Evolutionary conservation across 306 rosid genomes (phyloP), one percentile per base, ranked within the genome.

Genomic region (Canavalia ensiformis): DNA sequence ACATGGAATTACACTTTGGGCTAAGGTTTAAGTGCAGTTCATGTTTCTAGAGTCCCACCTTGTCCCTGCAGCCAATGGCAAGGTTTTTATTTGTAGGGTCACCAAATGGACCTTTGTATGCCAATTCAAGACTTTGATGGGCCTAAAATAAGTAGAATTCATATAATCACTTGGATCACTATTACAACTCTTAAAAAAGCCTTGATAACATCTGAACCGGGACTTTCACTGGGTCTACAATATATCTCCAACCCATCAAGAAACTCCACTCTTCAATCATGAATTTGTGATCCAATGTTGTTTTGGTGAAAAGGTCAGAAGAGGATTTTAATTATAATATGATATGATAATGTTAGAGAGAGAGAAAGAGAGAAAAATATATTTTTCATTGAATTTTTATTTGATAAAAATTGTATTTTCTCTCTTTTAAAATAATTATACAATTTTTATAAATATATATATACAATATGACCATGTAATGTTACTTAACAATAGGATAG

Each of bases 21-120:
- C 56, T 34, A 83, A 60, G 58, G 58, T 30, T 75, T 11, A 68
- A 81, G 69, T 2, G 82, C 82, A 80, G n/a, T 66, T 86, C 64
- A 55, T 54, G 76, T 79, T 52, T 34, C 10, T 83, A 49, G 8
- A 45, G 63, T 9, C 87, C 91, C 87, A 82, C 63, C 9, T 1
- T 90, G 94, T 90, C 89, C 79, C 72, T 39, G 8, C 46, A 58
- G 35, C 25, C 31, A 44, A 29, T n/a, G 39, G 80, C 83, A 85
- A 65, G 4, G 8, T 45, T 42, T 67, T 42, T 50, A 52, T 68
- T 47, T 44, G 87, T 87, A 83, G 88, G 92, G 84, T 18, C 88
- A 80, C 44, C 34, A 62, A 39, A 62, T 85, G 82, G 82, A 69
- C 85, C 46, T 51, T 41, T 75, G 76, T 78, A 11, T 59, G 83